Conservation (phyloP, 2,329 filamentous ascomycete species). For the Nannizzia gypsea region DNA sequence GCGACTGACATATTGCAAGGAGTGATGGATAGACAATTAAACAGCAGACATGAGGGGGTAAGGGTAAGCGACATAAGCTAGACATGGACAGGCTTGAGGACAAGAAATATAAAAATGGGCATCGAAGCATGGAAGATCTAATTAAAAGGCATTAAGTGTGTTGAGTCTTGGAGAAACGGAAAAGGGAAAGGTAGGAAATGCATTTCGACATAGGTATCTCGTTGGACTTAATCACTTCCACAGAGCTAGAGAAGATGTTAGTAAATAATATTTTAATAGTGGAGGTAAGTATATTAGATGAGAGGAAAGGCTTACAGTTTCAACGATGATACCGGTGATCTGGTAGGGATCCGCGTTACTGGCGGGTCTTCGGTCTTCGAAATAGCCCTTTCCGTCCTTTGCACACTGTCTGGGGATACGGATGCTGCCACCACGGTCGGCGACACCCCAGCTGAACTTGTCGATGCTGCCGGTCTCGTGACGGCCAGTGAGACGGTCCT, state of each 20-base stretch:
- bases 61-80: background rate
- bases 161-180: background rate
- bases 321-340: slow-evolving; percentile 68
- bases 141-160: background rate
- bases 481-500: slow-evolving; percentile 77
- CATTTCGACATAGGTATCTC: slow-evolving; percentile 17
- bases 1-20: background rate
- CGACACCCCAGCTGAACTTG: slow-evolving; percentile 84
- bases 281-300: background rate
- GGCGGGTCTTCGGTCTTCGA: slow-evolving; percentile 72
- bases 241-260: slow-evolving; percentile 22
- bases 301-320: slow-evolving; percentile 41
- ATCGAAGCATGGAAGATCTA: slow-evolving; percentile 6
- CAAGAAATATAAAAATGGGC: slow-evolving; percentile 2
- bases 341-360: slow-evolving; percentile 84
- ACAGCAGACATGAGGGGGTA: background rate
- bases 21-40: background rate
- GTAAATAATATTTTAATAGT: too few relatives aligned
- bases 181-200: slow-evolving; percentile 4
- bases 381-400: slow-evolving; percentile 87
- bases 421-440: slow-evolving; percentile 89
- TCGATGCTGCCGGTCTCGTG: slow-evolving; percentile 95
- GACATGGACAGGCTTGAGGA: background rate
- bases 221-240: slow-evolving; percentile 28
- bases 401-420: slow-evolving; percentile 79